Percentiles rank a stretch among this genome's conserved stretches.
These are phyloP conservation scores for Pancytospora philotis DNA, from an alignment of 371 early-diverging fungal genomes.

Conservation along the genomic window DNA sequence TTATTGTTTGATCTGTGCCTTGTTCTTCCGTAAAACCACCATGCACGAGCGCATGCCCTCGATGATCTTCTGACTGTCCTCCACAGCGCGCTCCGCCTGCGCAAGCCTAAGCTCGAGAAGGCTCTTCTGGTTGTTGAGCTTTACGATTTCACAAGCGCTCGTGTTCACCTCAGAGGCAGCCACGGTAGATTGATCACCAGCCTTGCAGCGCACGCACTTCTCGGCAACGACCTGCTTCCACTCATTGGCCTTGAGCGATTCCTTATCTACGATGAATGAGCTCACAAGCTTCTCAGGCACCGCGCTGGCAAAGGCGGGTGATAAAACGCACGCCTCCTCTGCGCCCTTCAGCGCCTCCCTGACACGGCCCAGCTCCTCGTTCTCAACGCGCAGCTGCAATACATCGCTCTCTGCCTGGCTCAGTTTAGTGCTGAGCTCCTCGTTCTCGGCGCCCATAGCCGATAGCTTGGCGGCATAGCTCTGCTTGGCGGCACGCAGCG, in stretches of 20 bases:
- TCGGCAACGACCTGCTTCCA: not conserved
- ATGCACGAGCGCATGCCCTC: too few relatives aligned
- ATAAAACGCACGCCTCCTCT: not conserved
- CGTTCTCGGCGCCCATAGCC: not conserved
- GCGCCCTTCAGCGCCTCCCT: constrained; percentile 2
- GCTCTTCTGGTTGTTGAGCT: constrained; percentile 2
- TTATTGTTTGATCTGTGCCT: too few relatives aligned
- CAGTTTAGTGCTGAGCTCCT: not conserved
- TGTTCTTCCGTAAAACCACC: too few relatives aligned
- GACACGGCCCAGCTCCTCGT: not conserved
- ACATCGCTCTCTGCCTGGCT: constrained; percentile 3
- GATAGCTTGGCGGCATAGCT: too few relatives aligned
- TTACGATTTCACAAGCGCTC: constrained; percentile 16
- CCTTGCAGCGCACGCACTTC: not conserved
- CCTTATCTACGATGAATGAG: not conserved
- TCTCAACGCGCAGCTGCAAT: constrained; percentile 2
- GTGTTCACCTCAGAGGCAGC: not conserved
- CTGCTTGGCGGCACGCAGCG: too few relatives aligned
- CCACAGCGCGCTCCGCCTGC: not conserved
- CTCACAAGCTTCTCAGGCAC: not conserved
- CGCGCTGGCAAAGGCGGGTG: not conserved
- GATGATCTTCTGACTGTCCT: constrained; percentile 3
- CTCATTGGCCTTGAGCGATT: not conserved
- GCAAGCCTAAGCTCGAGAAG: not conserved
- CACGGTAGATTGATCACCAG: too few relatives aligned